A percentile compares a stretch with the other conserved stretches of the same genome.
phyloP scores from a whole-genome alignment of 306 rosid species.

The Notholithocarpus densiflorus region DNA sequence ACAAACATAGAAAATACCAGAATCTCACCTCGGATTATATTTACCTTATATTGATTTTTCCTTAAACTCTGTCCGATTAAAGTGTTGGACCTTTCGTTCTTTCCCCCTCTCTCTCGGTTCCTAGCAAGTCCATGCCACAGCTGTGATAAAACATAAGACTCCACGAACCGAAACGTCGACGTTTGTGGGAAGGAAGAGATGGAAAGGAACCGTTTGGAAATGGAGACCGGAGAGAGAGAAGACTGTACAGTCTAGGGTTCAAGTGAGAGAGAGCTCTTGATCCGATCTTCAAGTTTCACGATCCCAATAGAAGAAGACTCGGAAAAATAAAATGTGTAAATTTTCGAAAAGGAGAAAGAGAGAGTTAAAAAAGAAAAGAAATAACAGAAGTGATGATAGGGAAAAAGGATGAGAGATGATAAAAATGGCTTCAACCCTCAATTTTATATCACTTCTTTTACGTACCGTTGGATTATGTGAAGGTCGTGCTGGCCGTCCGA shows the following conservation, averaged over 20 bases:
- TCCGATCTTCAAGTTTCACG: constrained; percentile 49
- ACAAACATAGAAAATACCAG: not conserved
- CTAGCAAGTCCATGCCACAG: not conserved
- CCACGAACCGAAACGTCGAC: not conserved
- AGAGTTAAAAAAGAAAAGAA: not conserved
- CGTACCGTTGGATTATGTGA: constrained; percentile 10
- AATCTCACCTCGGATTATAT: constrained; percentile 13
- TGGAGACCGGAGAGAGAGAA: constrained; percentile 1
- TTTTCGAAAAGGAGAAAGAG: not conserved
- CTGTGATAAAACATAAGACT: not conserved
- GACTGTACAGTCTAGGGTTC: constrained; percentile 15
- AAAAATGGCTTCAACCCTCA: constrained; percentile 28
- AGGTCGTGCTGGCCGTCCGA: constrained; percentile 23
- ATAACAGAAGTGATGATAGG: not conserved
- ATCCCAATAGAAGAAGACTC: constrained; percentile 32
- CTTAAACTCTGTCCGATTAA: constrained; percentile 14
- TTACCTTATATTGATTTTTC: not conserved
- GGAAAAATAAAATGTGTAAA: not conserved
- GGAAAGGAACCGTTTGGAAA: not conserved
- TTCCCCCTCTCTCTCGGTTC: not conserved
- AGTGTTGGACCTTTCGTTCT: constrained; percentile 1
- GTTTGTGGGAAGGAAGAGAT: not conserved
- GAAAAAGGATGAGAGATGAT: not conserved
- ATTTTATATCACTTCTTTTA: not conserved
- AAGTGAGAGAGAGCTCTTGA: constrained; percentile 27